Evolutionary conservation across 345 rosid genomes (phyloP).

Genomic region (Euphorbia pulcherrima): DNA sequence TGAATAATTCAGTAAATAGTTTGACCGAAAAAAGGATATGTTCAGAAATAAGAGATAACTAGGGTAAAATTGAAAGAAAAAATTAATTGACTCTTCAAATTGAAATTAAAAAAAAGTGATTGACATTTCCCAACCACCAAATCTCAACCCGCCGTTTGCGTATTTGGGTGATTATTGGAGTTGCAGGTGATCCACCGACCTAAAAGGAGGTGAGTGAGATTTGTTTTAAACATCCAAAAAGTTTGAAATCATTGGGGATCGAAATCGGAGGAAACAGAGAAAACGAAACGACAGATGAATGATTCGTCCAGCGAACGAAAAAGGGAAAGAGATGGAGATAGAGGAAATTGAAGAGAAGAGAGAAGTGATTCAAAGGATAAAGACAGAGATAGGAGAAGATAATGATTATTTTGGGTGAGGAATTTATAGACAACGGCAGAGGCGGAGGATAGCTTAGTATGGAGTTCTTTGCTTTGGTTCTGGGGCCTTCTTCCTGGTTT

Average conservation of each 20-base stretch:
- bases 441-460: conserved; percentile 42
- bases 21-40: too few species aligned
- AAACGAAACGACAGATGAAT: conserved; percentile 48
- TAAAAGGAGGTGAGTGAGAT: too few species aligned
- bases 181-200: too few species aligned
- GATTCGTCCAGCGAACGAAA: conserved; percentile 10
- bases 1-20: too few species aligned
- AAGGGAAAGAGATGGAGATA: conserved; percentile 19
- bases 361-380: conserved; percentile 38
- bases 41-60: too few species aligned
- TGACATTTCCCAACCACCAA: too few species aligned
- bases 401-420: conserved; percentile 44
- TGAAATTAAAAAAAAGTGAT: too few species aligned
- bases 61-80: too few species aligned
- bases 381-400: conserved; percentile 42
- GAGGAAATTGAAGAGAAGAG: conserved; percentile 29
- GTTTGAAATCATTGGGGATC: conserved; percentile 55
- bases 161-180: too few species aligned
- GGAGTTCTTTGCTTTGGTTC: conserved; percentile 17
- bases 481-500: conserved; percentile 14
- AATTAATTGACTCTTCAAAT: too few species aligned
- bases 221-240: conserved; percentile 56
- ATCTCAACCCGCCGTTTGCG: too few species aligned
- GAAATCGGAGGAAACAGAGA: conserved; percentile 29
- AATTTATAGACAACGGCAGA: conserved; percentile 42